Base-by-base conservation (phyloP, 257 asterid species). In the Gynochthodes officinalis region DNA sequence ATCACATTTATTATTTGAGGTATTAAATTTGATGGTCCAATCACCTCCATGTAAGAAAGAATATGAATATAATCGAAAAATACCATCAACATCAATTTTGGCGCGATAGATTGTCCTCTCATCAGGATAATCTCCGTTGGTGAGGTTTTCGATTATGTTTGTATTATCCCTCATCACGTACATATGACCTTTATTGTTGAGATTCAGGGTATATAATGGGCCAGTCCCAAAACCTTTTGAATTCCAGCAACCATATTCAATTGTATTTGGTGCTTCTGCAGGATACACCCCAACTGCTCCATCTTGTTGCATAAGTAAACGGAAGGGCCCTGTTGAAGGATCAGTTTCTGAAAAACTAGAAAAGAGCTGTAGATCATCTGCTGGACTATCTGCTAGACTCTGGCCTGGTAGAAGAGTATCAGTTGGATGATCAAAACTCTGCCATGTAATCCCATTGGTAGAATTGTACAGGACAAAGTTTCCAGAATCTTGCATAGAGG, bases 251-350 rank as follows among this genome's bases (percentile, higher is more conserved):
- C 89, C 39, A 64, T 75, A 63, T 18, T 7, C 0, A 2, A 1
- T 2, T 1, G n/a, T 4, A 25, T 32, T 74, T 12, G 69, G 72
- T 7, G 73, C 57, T 4, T 23, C 69, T 28, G 68, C 67, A 0
- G 88, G 83, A 49, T 89, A 89, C 65, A 72, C 81, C 49, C 87
- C 89, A 27, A 89, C 88, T 73, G 84, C 69, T 5, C 88, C 91
- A 52, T 89, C 95, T 2, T 0, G 0, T 69, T 88, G 89, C 94
- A 86, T 88, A 27, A 15, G 15, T 7, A 84, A 79, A 46, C 79
- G 76, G 76, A 88, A 88, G 37, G 16, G 35, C 5, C 89, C 96
- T 0, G 25, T 69, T 0, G 77, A 55, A 2, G 69, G 63, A 71
- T 84, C 81, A 1, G 48, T 64, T 4, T 73, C 70, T 1, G 91